A percentile compares a stretch with the other conserved stretches of the same genome.
These are phyloP conservation scores for Exophiala viscosa DNA, from an alignment of 2,329 filamentous ascomycete species.

Conservation along the genomic window DNA sequence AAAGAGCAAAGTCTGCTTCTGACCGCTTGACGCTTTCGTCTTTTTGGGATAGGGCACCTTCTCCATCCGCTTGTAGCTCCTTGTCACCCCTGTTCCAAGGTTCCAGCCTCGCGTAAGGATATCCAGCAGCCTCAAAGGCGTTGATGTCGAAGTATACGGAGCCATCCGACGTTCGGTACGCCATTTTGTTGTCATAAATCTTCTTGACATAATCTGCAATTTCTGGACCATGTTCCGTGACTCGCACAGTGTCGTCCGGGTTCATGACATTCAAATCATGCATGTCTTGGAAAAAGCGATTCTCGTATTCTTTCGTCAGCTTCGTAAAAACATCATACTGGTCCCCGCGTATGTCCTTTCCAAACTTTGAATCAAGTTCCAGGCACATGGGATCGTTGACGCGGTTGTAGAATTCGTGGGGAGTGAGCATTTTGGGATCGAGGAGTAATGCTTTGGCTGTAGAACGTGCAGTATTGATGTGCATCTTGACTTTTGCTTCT, in stretches of 20 bases:
- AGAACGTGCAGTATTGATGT: conserved; percentile 61
- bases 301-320: conserved; percentile 79
- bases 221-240: conserved; percentile 87
- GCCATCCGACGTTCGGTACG: conserved; percentile 69
- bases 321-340: conserved; percentile 79
- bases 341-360: conserved; percentile 54
- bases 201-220: conserved; percentile 81
- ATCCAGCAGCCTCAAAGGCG: conserved; percentile 77
- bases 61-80: conserved; percentile 79
- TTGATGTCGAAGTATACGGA: conserved; percentile 93
- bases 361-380: conserved; percentile 67
- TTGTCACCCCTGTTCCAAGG: conserved; percentile 84
- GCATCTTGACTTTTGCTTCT: conserved; percentile 88
- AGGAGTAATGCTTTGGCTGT: conserved; percentile 51
- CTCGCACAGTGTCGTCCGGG: conserved; percentile 77
- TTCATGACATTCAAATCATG: conserved; percentile 76
- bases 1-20: conserved; percentile 82
- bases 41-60: conserved; percentile 68
- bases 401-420: conserved; percentile 52
- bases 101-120: conserved; percentile 78
- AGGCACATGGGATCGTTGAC: conserved; percentile 70
- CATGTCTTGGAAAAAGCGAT: conserved; percentile 87
- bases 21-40: conserved; percentile 63
- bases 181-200: conserved; percentile 81
- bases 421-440: conserved; percentile 27